Conservation (phyloP, 192 early-diverging fungal species). For the Radiomyces spectabilis region DNA sequence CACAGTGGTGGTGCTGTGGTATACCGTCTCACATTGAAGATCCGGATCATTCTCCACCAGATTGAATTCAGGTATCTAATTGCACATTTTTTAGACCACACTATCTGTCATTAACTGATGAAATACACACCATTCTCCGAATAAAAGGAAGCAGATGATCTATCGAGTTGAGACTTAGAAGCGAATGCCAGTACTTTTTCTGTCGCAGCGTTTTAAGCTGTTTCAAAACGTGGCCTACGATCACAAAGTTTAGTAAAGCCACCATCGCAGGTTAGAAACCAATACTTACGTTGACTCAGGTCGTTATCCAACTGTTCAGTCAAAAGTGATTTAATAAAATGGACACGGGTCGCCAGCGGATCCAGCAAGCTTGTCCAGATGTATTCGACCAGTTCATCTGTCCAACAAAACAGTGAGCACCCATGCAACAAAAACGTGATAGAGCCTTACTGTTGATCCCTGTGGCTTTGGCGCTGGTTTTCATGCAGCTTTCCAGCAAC, state of each 20-base stretch:
- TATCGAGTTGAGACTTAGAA: slow-evolving; percentile 7
- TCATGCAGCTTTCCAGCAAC: slow-evolving; percentile 20
- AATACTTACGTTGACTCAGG: slow-evolving; percentile 15
- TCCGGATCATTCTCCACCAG: slow-evolving; percentile 2
- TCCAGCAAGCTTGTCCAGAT: slow-evolving; percentile 25
- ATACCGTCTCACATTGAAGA: slow-evolving; percentile 17
- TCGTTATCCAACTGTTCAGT: slow-evolving; percentile 6
- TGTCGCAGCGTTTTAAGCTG: slow-evolving; percentile 24
- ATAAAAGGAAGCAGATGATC: no score
- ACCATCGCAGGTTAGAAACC: no score
- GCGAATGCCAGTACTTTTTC: slow-evolving; percentile 27
- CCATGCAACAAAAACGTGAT: no score
- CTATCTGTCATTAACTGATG: no score
- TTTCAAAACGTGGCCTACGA: slow-evolving; percentile 17
- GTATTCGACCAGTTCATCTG: slow-evolving; percentile 17
- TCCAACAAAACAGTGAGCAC: not conserved
- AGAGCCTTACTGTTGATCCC: not conserved
- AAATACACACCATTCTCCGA: no score
- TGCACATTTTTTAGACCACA: no score
- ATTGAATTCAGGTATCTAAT: slow-evolving; percentile 10
- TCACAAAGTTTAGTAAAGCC: no score
- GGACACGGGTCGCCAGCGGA: slow-evolving; percentile 17
- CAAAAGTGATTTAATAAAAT: slow-evolving; percentile 9
- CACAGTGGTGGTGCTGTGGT: slow-evolving; percentile 34
- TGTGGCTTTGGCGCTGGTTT: slow-evolving; percentile 1